phyloP scores from a whole-genome alignment of 306 rosid species.

The Pterocarpus santalinus region DNA sequence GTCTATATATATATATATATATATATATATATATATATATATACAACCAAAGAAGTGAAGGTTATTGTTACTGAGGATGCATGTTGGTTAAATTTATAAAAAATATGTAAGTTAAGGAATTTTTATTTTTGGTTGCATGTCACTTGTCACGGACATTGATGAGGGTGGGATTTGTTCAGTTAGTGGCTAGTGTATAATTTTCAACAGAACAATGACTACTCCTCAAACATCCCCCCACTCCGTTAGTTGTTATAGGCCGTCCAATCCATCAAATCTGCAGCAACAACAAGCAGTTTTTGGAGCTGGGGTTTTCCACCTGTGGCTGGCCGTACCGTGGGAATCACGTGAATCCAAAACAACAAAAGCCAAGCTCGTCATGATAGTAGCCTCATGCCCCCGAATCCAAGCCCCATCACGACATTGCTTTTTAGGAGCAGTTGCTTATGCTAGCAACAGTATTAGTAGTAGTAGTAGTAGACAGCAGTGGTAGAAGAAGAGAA shows the following conservation, averaged over 20 bases:
- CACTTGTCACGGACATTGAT: not conserved
- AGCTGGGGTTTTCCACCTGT: conserved; percentile 45
- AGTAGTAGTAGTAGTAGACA: not conserved
- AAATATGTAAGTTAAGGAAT: not conserved
- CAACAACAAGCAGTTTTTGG: conserved; percentile 43
- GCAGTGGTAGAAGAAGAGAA: not conserved
- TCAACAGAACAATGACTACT: conserved; percentile 44
- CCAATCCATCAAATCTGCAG: conserved; percentile 64
- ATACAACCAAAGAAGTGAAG: too few species aligned
- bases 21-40: too few species aligned
- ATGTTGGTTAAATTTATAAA: too few species aligned
- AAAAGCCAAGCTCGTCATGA: conserved; percentile 63
- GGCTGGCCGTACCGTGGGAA: conserved; percentile 60
- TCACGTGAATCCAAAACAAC: conserved; percentile 71
- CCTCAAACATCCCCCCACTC: conserved; percentile 42
- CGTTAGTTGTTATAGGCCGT: conserved; percentile 57
- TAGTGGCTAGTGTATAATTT: not conserved
- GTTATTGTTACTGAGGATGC: too few species aligned
- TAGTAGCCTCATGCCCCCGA: conserved; percentile 58
- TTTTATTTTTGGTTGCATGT: too few species aligned
- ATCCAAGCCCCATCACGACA: conserved; percentile 25
- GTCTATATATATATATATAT: too few species aligned
- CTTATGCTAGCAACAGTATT: conserved; percentile 30
- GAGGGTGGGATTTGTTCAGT: not conserved
- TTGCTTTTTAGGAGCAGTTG: conserved; percentile 40